Conservation (phyloP, 2,329 filamentous ascomycete species). For the Didymella arachidicola region DNA sequence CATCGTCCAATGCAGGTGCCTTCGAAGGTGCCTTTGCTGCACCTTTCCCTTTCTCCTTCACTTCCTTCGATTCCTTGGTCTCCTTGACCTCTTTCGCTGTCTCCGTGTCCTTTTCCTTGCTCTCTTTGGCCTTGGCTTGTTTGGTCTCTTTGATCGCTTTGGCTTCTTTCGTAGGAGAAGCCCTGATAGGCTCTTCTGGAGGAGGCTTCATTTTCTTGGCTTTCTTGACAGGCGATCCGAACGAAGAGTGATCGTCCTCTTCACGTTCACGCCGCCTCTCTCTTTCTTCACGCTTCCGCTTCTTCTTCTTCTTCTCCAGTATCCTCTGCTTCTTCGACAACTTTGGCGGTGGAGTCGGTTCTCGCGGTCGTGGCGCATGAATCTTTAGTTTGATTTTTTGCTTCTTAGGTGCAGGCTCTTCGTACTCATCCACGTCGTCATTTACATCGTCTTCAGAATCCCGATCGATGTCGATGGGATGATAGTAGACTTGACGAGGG, state of each 20-base stretch:
- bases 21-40: slow-evolving; percentile 34
- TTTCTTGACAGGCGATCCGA: slow-evolving; percentile 43
- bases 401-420: slow-evolving; percentile 48
- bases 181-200: slow-evolving; percentile 13
- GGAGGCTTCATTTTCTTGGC: slow-evolving; percentile 38
- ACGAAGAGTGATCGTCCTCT: slow-evolving; percentile 36
- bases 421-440: slow-evolving; percentile 50
- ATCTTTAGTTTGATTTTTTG: slow-evolving; percentile 44
- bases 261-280: slow-evolving; percentile 21
- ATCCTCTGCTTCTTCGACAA: slow-evolving; percentile 36
- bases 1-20: slow-evolving; percentile 39
- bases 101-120: slow-evolving; percentile 26
- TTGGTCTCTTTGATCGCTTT: slow-evolving; percentile 15
- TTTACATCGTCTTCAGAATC: slow-evolving; percentile 40
- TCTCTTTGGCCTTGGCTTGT: slow-evolving; percentile 4
- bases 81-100: slow-evolving; percentile 25
- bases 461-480: slow-evolving; percentile 35
- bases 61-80: slow-evolving; percentile 29
- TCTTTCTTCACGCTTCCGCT: slow-evolving; percentile 31
- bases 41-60: slow-evolving; percentile 37
- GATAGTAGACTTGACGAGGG: slow-evolving; percentile 45
- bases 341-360: slow-evolving; percentile 24
- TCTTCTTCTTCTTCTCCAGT: slow-evolving; percentile 37
- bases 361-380: slow-evolving; percentile 28
- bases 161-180: slow-evolving; percentile 25